Evolutionary conservation across 2,329 filamentous ascomycete species (phyloP), one percentile per base, ranked within the genome.

Genomic region (Beauveria varroae): DNA sequence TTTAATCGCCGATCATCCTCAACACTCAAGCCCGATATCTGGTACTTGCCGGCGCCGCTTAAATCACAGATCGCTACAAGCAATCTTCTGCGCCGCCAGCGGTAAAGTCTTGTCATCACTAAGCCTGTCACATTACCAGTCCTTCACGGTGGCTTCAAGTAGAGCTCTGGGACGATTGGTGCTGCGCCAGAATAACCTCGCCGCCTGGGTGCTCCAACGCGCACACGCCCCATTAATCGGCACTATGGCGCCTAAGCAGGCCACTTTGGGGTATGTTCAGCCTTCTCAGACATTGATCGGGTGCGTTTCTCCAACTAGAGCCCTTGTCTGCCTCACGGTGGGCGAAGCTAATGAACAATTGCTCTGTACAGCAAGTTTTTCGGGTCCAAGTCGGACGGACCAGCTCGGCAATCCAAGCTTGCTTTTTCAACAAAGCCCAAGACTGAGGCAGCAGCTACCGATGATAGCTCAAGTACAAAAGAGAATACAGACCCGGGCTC

Each of bases 201-300:
- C 43, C 34, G 41, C 47, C 43, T 54, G 28, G 22, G 49, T 43
- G 50, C 50, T 55, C 14, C 58, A n/a, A 24, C 40, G 40, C 28
- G 41, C 58, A 24, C 50, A 54, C 26, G 14, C 57, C 20, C 28
- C 12, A 8, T 28, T 0, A 9, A 4, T 41, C 9, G 57, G 63
- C 58, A 60, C 67, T 66, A 80, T 80, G 76, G 77, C 79, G 67
- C 77, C 77, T 49, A 92, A 90, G 73, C 91, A 96, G 77, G 86
- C 89, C 69, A 96, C 90, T 64, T 78, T 96, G 74, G 90, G 90
- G 92, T 96, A 95, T 78, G 91, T 93, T 65, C 87, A 85, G 75
- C 78, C 86, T 69, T 81, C 81, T 65, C 90, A 93, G 79, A 85
- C 82, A 71, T 91, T 87, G 68, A 77, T 93, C 74, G 84, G 87